phyloP scores from a whole-genome alignment of 176 grass and related monocot species.

The Triticum urartu region DNA sequence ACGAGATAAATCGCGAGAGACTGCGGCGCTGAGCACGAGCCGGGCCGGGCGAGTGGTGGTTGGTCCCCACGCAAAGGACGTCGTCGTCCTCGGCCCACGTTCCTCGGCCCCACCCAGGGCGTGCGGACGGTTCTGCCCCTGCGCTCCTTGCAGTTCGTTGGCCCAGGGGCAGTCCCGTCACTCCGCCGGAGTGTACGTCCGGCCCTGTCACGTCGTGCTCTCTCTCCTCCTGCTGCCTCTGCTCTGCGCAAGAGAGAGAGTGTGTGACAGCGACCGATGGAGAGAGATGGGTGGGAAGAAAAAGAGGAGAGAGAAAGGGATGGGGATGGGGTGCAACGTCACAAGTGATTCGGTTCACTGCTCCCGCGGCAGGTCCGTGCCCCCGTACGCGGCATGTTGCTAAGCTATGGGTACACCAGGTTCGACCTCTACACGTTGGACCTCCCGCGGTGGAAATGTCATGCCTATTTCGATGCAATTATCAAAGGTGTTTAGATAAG shows the following conservation, averaged over 20 bases:
- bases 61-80: conserved; percentile 45
- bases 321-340: background rate
- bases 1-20: background rate
- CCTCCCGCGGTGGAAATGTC: too few species aligned
- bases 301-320: background rate
- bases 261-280: conserved; percentile 12
- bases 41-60: background rate
- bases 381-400: background rate
- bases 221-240: background rate
- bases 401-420: too few species aligned
- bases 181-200: background rate
- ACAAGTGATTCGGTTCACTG: conserved; percentile 35
- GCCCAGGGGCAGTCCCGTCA: conserved; percentile 27
- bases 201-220: background rate
- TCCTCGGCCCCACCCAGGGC: conserved; percentile 5
- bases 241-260: background rate
- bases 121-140: conserved; percentile 42
- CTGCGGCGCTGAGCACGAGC: background rate
- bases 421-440: too few species aligned
- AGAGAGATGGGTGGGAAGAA: background rate
- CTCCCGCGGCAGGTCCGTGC: background rate
- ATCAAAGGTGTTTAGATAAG: too few species aligned
- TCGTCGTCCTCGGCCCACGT: conserved; percentile 50
- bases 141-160: background rate
- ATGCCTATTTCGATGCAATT: too few species aligned